Percentiles rank a stretch among this genome's conserved stretches.
These are phyloP conservation scores for Limtongozyma cylindracea DNA, from an alignment of 805 yeast genomes.

Conservation along the genomic window DNA sequence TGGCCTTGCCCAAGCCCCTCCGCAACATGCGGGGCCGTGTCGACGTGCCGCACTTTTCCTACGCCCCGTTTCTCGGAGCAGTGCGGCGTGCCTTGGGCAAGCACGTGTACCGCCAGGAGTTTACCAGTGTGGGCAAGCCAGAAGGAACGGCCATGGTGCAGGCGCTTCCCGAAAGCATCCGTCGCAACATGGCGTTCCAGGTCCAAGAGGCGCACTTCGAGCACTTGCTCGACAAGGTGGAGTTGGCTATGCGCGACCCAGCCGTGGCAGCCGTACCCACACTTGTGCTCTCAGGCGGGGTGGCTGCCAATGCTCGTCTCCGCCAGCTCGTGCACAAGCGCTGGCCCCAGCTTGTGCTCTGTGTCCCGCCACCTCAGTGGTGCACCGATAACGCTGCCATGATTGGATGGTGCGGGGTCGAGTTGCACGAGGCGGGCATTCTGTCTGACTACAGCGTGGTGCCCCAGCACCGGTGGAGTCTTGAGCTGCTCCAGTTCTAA, in stretches of 20 bases:
- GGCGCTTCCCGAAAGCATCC: constrained; percentile 2
- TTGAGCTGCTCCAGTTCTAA: no score
- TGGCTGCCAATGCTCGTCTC: constrained; percentile 46
- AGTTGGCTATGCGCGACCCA: constrained; percentile 17
- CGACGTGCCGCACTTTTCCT: constrained; percentile 49
- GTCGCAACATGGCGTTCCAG: constrained; percentile 24
- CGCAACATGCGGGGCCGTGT: constrained; percentile 7
- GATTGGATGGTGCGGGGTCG: no score
- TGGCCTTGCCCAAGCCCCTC: constrained; percentile 11
- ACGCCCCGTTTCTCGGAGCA: no score
- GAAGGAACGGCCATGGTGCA: no score
- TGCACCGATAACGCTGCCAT: constrained; percentile 93
- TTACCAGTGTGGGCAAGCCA: constrained; percentile 6
- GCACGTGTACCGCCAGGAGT: constrained; percentile 46
- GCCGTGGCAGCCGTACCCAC: constrained; percentile 17
- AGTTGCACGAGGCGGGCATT: no score
- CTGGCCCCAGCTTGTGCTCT: constrained; percentile 9
- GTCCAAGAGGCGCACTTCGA: constrained; percentile 43
- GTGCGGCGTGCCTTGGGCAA: no score
- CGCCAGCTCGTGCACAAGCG: constrained; percentile 15
- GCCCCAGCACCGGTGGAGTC: no score
- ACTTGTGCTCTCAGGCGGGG: constrained; percentile 86
- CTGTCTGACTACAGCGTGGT: no score
- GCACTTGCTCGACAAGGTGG: constrained; percentile 45
- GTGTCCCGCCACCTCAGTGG: constrained; percentile 42